Evolutionary conservation across 805 yeast species (phyloP).

Genomic region (Metschnikowia borealis): DNA sequence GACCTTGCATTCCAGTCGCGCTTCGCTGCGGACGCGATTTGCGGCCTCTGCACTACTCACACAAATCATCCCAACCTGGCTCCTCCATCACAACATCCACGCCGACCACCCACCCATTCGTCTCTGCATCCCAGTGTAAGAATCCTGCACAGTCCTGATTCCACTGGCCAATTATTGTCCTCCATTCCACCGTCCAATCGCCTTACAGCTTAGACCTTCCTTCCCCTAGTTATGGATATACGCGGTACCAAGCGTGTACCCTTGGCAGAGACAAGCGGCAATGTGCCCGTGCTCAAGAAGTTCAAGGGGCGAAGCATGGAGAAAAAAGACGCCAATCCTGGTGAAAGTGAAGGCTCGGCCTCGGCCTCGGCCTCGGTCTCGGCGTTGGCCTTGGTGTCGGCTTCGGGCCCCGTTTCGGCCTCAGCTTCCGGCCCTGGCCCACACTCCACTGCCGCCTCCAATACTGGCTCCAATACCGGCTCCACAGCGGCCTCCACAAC

Average conservation of each 20-base stretch:
- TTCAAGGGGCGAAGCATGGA: conserved; percentile 14
- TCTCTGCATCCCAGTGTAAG: too few relatives aligned
- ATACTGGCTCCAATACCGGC: not conserved
- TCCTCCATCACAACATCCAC: not conserved
- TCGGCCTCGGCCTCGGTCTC: too few relatives aligned
- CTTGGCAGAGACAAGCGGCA: conserved; percentile 38
- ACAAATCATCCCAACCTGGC: not conserved
- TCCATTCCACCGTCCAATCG: too few relatives aligned
- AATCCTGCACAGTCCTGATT: too few relatives aligned
- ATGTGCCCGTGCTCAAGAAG: conserved; percentile 34
- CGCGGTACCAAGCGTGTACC: conserved; percentile 25
- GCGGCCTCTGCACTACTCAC: conserved; percentile 3
- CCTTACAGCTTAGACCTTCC: too few relatives aligned
- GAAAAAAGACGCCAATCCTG: not conserved
- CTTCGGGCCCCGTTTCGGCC: too few relatives aligned
- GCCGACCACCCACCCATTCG: too few relatives aligned
- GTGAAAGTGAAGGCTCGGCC: not conserved
- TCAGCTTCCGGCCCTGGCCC: too few relatives aligned
- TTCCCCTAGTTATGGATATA: not conserved
- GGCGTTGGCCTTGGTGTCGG: too few relatives aligned
- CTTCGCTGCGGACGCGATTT: not conserved
- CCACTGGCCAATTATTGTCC: too few relatives aligned
- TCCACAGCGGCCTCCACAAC: not conserved
- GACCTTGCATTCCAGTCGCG: not conserved
- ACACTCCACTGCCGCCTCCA: not conserved